A percentile compares a stretch with the other conserved stretches of the same genome.
Conservation (phyloP, 2,329 filamentous ascomycete species). For the Penicillium fuscoglaucum region DNA sequence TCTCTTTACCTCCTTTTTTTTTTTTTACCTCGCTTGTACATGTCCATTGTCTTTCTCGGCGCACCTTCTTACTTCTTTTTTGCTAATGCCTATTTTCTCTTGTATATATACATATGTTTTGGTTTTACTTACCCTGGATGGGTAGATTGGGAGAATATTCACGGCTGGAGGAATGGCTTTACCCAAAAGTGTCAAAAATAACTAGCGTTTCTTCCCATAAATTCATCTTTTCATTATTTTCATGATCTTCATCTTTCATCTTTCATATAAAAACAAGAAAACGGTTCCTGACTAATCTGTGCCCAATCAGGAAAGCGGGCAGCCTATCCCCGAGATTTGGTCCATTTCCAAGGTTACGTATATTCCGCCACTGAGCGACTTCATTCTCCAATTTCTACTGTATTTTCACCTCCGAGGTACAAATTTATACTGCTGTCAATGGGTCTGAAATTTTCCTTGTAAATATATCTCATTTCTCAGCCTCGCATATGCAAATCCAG, state of each 20-base stretch:
- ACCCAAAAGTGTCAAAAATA: conserved; percentile 16
- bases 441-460: neutral
- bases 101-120: conserved; percentile 29
- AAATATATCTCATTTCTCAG: neutral
- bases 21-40: conserved; percentile 20
- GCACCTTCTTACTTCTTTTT: conserved; percentile 8
- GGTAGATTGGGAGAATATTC: conserved; percentile 18
- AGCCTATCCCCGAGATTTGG: neutral
- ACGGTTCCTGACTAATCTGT: neutral
- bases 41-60: conserved; percentile 19
- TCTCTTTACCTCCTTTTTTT: neutral
- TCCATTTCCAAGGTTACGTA: neutral
- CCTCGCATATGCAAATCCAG: neutral
- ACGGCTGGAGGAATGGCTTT: conserved; percentile 16
- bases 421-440: neutral
- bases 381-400: neutral
- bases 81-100: conserved; percentile 21
- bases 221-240: neutral
- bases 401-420: neutral
- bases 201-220: conserved; percentile 10
- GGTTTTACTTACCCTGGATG: conserved; percentile 24
- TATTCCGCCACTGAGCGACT: conserved; percentile 1
- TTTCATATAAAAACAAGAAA: neutral
- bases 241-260: neutral
- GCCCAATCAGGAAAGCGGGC: neutral